phyloP scores from a whole-genome alignment of 768 basidiomycete species.

The Pholiota microspora region DNA sequence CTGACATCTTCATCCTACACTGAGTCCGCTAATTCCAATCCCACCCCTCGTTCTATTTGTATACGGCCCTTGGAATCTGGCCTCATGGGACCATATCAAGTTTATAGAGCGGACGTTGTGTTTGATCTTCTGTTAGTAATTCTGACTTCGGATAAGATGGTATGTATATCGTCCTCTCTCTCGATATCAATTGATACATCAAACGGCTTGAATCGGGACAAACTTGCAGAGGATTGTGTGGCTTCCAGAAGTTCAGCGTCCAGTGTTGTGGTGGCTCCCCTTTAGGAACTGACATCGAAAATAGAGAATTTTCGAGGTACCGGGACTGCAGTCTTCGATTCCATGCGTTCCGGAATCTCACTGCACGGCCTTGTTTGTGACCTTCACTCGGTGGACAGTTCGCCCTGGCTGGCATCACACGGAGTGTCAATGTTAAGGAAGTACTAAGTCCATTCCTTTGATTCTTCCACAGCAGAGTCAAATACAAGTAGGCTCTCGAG shows the following conservation, averaged over 20 bases:
- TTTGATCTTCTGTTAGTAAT: conserved; percentile 16
- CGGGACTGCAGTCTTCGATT: not conserved
- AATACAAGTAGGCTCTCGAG: conserved; percentile 12
- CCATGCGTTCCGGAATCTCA: not conserved
- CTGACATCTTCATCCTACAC: conserved; percentile 1
- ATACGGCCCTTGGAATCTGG: conserved; percentile 2
- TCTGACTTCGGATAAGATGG: conserved; percentile 16
- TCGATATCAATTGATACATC: not conserved
- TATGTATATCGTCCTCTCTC: not conserved
- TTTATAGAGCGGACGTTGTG: conserved; percentile 14
- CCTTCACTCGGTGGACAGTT: conserved; percentile 30
- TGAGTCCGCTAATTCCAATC: not conserved
- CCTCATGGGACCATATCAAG: conserved; percentile 13
- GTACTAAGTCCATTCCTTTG: conserved; percentile 23
- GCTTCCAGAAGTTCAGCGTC: no score
- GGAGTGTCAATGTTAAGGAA: conserved; percentile 26
- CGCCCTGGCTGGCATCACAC: conserved; percentile 34
- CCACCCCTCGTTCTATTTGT: conserved; percentile 2
- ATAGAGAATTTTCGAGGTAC: not conserved
- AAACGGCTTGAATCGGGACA: no score
- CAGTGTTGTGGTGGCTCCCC: not conserved
- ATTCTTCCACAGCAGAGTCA: conserved; percentile 4
- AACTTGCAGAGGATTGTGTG: no score
- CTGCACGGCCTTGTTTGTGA: conserved; percentile 16
- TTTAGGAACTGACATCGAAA: not conserved